Percentiles rank a stretch among this genome's conserved stretches.
phyloP scores from a whole-genome alignment of 805 yeast species.

The Zygoascus tannicola region DNA sequence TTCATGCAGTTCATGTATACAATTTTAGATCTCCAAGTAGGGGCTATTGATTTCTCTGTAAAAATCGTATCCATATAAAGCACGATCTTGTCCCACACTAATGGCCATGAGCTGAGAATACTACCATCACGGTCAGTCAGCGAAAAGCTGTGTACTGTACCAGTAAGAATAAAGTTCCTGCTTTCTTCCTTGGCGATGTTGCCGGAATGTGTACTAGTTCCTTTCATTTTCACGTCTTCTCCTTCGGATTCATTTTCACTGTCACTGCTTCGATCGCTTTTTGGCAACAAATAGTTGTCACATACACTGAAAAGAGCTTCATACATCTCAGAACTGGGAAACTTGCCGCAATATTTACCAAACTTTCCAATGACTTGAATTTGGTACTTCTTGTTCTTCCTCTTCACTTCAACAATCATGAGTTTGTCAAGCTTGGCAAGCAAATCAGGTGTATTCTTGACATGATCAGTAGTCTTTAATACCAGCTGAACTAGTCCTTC shows the following conservation, averaged over 20 bases:
- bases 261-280: constrained; percentile 28
- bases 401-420: constrained; percentile 50
- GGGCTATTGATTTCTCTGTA: constrained; percentile 20
- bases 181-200: constrained; percentile 13
- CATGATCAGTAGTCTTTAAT: constrained; percentile 34
- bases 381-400: constrained; percentile 60
- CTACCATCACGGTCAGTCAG: background rate
- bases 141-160: constrained; percentile 13
- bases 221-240: constrained; percentile 23
- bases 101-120: constrained; percentile 22
- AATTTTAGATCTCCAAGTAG: constrained; percentile 56
- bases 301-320: constrained; percentile 29
- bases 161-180: constrained; percentile 11
- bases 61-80: constrained; percentile 22
- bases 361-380: constrained; percentile 43
- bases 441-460: constrained; percentile 26
- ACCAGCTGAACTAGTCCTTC: constrained; percentile 58
- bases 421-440: constrained; percentile 34
- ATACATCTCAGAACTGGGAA: constrained; percentile 27
- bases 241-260: constrained; percentile 31
- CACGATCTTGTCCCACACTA: constrained; percentile 21
- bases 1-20: constrained; percentile 36
- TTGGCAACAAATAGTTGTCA: constrained; percentile 31
- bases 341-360: constrained; percentile 40
- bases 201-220: constrained; percentile 4